Base-by-base conservation (phyloP, 2,329 filamentous ascomycete genomes). In the Aciculosporium take region DNA sequence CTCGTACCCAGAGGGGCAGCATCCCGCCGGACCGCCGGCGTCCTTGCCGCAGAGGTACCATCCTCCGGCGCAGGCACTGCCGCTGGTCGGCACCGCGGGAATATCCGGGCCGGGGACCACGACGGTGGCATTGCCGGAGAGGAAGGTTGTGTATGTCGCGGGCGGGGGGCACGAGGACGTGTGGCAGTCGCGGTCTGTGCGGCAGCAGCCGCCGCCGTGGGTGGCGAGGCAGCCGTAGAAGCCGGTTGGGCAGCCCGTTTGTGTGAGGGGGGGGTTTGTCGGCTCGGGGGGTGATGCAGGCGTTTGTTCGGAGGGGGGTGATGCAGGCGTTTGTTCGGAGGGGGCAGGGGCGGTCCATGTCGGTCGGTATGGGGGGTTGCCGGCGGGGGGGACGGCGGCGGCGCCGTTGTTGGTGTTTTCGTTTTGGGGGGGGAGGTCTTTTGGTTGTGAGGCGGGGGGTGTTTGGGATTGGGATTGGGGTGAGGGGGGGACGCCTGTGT, bases 141-240 rank as follows among this genome's bases (percentile, higher is more conserved):
- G 62, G 2, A 87, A 74, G 1, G 79, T 82, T 0, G 78, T 82
- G 2, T 61, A 58, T 0, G 68, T n/a, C n/a, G n/a, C 53, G 0
- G 68, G 64, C 0, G 74, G 61, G 0, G 84, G 83, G 53, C 89
- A 96, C 6, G 81, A 84, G 0, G 82, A 84, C 0, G 79, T 81
- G 45, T 81, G 75, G 62, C 89, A 96, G 62, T 94, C 74, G 17
- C 88, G 76, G 2, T 86, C 88, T 0, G 85, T 87, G 43, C 83
- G 82, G 63, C 89, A 96, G 65, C 89, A 96, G 2, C 74, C 74
- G 17, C 86, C 86, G 12, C 84, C 86, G 45, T 88, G 85, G 45
- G 79, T 78, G 2, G 89, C 89, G 2, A 80, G 75, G 60, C 89
- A 96, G 39, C 85, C 81, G 60, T 96, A 96, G 67, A 88, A 96